Evolutionary conservation across 495 filamentous ascomycete species (phyloP), one percentile per base, ranked within the genome.

Genomic region (Daldinia loculata): DNA sequence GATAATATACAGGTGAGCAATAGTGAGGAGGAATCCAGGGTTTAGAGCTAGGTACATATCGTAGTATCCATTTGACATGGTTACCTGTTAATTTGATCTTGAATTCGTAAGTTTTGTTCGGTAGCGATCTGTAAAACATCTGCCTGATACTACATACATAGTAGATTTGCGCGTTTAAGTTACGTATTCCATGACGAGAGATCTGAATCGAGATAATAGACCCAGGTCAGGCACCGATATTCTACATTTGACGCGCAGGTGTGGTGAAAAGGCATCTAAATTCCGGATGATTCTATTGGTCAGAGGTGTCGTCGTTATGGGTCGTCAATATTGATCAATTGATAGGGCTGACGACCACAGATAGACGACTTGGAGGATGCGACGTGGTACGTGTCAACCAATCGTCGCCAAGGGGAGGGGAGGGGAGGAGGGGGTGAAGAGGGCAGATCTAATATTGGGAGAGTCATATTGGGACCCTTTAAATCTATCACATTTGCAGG

Each of bases 211-310:
- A 62, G 30, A 45, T n/a, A 56, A 30, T 19, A 56, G 15, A 12
- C 34, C 30, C 19, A 29, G 63, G 56, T 64, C 71, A 76, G 74
- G 74, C 74, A 76, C 67, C 74, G 67, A 70, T 30, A 76, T 76
- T 74, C 65, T 51, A 66, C 60, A 34, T 22, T 22, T 63, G 56
- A 67, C 63, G 61, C 59, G 71, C 71, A 56, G 55, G 41, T 59
- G 60, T 52, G 11, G 56, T 22, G 52, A 24, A 24, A 48, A 74
- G 71, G 71, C 71, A 70, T 17, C 71, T 19, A 34, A n/a, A 74
- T 74, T 74, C 29, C 27, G 14, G 43, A 15, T 8, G 27, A 59
- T 41, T 53, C 11, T 48, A 74, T 74, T 74, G 71, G 71, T 17
- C 14, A 50, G 57, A 22, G 50, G 27, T 34, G 39, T 72, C 53